Conservation (phyloP, 2,329 filamentous ascomycete genomes). For the Raffaelea deltoideospora region DNA sequence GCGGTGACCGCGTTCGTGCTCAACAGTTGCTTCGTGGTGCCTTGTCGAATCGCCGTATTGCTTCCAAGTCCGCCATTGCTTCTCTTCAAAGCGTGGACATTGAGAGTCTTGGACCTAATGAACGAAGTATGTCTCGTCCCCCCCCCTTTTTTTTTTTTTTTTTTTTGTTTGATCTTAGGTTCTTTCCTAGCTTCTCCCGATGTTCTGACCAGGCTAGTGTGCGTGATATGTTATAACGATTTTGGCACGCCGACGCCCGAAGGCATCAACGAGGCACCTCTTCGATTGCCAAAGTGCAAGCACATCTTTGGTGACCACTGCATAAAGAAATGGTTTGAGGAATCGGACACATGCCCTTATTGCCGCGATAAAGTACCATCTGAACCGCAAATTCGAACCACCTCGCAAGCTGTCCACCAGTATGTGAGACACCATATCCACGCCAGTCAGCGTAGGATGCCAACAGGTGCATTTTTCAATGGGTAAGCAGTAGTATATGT, state of each 20-base stretch:
- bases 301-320: slow-evolving; percentile 50
- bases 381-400: slow-evolving; percentile 17
- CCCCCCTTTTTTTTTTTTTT: slow-evolving; percentile 1
- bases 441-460: too few relatives aligned
- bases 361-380: slow-evolving; percentile 46
- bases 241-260: slow-evolving; percentile 42
- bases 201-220: slow-evolving; percentile 23
- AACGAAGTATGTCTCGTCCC: slow-evolving; percentile 27
- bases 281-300: slow-evolving; percentile 45
- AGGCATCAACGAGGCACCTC: slow-evolving; percentile 37
- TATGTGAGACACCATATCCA: slow-evolving; percentile 1
- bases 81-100: slow-evolving; percentile 31
- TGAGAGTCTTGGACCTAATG: slow-evolving; percentile 26
- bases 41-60: slow-evolving; percentile 27
- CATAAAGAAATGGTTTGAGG: slow-evolving; percentile 50
- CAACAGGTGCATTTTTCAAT: too few relatives aligned
- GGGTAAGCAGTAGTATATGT: too few relatives aligned
- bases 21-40: slow-evolving; percentile 32
- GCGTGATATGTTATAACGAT: slow-evolving; percentile 51
- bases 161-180: slow-evolving; percentile 3
- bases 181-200: too few relatives aligned
- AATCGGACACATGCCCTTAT: slow-evolving; percentile 48
- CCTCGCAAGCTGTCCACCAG: background rate
- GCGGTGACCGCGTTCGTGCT: slow-evolving; percentile 21
- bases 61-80: slow-evolving; percentile 29